Conservation (phyloP, 441 rosid species). For the Kokia cookei region DNA sequence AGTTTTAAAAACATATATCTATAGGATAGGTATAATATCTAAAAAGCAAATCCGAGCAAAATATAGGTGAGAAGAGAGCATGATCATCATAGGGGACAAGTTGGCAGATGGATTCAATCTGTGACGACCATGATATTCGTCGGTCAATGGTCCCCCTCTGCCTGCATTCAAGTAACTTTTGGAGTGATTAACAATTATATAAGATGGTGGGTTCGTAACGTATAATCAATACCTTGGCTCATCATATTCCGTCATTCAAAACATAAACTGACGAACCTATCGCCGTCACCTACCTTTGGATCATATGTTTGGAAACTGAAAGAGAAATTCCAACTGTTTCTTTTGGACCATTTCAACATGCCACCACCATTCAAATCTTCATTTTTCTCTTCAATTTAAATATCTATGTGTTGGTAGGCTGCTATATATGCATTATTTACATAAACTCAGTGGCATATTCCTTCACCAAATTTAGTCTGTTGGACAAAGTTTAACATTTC, state of each 20-base stretch:
- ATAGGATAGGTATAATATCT: not conserved
- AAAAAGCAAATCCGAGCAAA: not conserved
- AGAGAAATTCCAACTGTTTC: not conserved
- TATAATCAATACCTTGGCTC: not conserved
- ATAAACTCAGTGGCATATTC: not conserved
- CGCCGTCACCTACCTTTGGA: conserved; percentile 7
- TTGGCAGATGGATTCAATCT: not conserved
- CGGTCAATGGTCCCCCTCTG: not conserved
- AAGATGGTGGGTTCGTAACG: not conserved
- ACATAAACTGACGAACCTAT: not conserved
- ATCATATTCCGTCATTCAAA: not conserved
- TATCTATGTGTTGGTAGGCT: too few relatives aligned
- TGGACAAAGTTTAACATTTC: too few relatives aligned
- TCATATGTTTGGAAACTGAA: not conserved
- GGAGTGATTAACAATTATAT: not conserved
- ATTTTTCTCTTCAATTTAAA: too few relatives aligned
- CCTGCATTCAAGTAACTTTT: not conserved
- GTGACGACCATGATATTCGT: not conserved
- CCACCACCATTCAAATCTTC: not conserved
- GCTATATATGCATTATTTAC: not conserved
- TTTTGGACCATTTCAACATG: not conserved
- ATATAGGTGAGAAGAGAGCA: not conserved
- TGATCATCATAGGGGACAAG: not conserved
- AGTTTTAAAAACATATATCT: too few relatives aligned
- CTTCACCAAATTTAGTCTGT: not conserved